phyloP scores from a whole-genome alignment of 2,329 filamentous ascomycete genomes.

The Botrytis sinoallii region DNA sequence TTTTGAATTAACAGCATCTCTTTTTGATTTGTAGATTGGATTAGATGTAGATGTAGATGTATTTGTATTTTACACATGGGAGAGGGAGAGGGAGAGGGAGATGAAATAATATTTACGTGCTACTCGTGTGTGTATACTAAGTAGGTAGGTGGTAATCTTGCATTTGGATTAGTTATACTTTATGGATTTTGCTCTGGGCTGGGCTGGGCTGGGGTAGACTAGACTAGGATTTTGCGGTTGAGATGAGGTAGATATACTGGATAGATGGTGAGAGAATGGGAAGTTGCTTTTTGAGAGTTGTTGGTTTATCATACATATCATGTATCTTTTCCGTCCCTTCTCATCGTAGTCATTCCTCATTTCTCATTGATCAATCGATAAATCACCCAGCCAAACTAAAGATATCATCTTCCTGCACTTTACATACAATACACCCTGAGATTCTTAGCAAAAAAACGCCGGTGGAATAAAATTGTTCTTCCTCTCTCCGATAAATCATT shows the following conservation, averaged over 20 bases:
- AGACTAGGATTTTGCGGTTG: not conserved
- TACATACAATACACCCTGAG: not conserved
- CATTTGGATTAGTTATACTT: not conserved
- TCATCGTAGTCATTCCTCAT: no score
- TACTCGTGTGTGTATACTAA: no score
- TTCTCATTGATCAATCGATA: no score
- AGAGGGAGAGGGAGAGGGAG: no score
- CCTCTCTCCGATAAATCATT: not conserved
- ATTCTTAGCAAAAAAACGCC: not conserved
- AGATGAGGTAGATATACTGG: not conserved
- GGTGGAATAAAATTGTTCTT: not conserved
- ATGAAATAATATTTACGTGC: no score
- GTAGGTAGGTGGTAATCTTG: not conserved
- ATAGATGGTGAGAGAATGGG: not conserved
- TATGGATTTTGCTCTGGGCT: not conserved
- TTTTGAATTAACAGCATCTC: not conserved
- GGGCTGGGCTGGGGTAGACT: fast-evolving
- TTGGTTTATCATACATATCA: not conserved
- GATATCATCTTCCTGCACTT: not conserved
- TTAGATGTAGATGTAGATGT: no score
- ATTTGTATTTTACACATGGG: no score
- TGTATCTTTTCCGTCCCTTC: not conserved
- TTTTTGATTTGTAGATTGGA: not conserved
- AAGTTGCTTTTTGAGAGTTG: not conserved
- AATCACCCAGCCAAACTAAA: not conserved